Evolutionary conservation across 495 filamentous ascomycete species (phyloP), one percentile per base, ranked within the genome.

Genomic region (Emericellopsis terricola): DNA sequence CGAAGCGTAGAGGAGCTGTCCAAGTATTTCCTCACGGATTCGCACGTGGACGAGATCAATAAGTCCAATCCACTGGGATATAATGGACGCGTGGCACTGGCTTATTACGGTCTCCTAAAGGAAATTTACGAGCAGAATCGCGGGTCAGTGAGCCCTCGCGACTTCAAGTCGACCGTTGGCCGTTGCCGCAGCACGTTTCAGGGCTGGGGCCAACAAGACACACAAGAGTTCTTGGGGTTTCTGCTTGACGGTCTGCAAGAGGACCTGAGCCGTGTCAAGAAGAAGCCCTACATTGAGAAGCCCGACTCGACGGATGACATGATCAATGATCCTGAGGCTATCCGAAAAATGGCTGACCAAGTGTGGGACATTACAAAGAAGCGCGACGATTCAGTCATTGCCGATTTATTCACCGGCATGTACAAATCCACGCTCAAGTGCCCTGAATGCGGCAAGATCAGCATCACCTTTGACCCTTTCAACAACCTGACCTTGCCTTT

Each of bases 401-500:
- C 80, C 20, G 89, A 97, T 47, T 64, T 97, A 3, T 96, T 97
- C 50, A 85, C 81, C 29, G 89, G 89, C 33, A 82, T 94, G 64
- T 97, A 96, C 65, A 94, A 94, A 59, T 94, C 87, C 18, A 96
- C 87, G 3, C 68, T 97, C 28, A 71, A 84, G 38, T 97, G 89
- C 49, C 91, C 87, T 1, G 69, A 60, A 7, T 97, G 89, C 49
- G 67, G 77, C 37, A 97, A 97, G 59, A 78, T 94, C 55, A 93
- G 84, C 65, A 94, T 97, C 41, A 97, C 89, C 3, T 96, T 97
- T 43, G 89, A 97, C 56, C 89, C 89, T 2, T 97, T 92, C 66
- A 94, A 81, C 58, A 89, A 84, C 38, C 54, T 96, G 19, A 94
- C 91, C 0, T 58, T 97, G 16, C 91, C 89, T 37, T 59, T 97